phyloP scores from a whole-genome alignment of 768 basidiomycete species.

The Leccinum barrowsii region DNA sequence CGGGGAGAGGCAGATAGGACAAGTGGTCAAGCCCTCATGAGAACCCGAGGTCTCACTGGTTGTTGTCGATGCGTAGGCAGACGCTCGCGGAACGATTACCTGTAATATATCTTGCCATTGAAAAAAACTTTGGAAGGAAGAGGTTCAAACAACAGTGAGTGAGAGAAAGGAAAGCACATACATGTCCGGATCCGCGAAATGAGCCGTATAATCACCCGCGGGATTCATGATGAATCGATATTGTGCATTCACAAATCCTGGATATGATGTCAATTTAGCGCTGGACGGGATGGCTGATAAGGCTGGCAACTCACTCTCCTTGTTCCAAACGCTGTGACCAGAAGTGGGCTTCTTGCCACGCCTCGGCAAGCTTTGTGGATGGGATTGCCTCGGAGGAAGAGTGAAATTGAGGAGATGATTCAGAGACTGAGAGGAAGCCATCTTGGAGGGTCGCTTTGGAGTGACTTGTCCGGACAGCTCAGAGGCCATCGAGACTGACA shows the following conservation, averaged over 20 bases:
- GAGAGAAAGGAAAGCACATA: constrained; percentile 37
- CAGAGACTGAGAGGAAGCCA: constrained; percentile 58
- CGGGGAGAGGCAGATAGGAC: constrained; percentile 93
- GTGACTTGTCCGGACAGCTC: constrained; percentile 31
- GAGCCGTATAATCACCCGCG: constrained; percentile 85
- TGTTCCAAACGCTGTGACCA: constrained; percentile 72
- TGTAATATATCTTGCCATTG: constrained; percentile 97
- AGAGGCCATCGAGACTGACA: constrained; percentile 28
- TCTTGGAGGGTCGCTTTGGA: constrained; percentile 64
- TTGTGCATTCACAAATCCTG: constrained; percentile 94
- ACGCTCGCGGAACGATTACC: constrained; percentile 84
- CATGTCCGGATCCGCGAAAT: constrained; percentile 98
- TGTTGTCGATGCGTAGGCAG: constrained; percentile 65
- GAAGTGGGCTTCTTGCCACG: constrained; percentile 70
- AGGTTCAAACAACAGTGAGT: background rate
- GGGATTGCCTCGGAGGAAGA: constrained; percentile 79
- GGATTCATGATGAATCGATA: constrained; percentile 97
- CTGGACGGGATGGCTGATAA: constrained; percentile 12
- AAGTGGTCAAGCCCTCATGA: constrained; percentile 66
- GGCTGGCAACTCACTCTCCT: constrained; percentile 77
- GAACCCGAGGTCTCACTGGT: constrained; percentile 39
- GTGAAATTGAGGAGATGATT: constrained; percentile 94
- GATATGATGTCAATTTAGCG: constrained; percentile 14
- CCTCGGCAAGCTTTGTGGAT: constrained; percentile 58
- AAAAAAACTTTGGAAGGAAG: constrained; percentile 62